phyloP scores from a whole-genome alignment of 148 eudicot species.

The Chenopodium formosanum region DNA sequence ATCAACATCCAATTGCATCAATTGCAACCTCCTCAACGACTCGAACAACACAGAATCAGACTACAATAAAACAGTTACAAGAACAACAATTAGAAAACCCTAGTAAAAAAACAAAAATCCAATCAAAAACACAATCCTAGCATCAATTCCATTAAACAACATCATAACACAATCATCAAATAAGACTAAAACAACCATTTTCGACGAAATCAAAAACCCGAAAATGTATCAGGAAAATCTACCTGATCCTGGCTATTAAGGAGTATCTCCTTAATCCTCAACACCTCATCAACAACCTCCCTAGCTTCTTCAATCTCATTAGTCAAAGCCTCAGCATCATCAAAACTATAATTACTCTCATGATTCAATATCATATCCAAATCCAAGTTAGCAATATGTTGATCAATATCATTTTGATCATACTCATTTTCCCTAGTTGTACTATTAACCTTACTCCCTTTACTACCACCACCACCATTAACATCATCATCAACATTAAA shows the following conservation, averaged over 20 bases:
- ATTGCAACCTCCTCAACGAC: constrained; percentile 77
- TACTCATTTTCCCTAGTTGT: constrained; percentile 38
- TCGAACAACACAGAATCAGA: constrained; percentile 63
- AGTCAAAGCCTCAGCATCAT: constrained; percentile 83
- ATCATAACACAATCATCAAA: too few relatives aligned
- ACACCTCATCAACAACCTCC: constrained; percentile 55
- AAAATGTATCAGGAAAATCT: not conserved
- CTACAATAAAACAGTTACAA: constrained; percentile 41
- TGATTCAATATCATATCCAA: constrained; percentile 38
- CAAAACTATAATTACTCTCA: constrained; percentile 52
- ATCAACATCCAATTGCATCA: constrained; percentile 73
- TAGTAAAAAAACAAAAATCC: not conserved
- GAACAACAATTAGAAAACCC: constrained; percentile 8
- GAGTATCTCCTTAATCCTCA: constrained; percentile 77
- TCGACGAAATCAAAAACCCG: not conserved
- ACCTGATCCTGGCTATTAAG: constrained; percentile 71
- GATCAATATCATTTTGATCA: constrained; percentile 17
- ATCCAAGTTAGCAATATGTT: constrained; percentile 31
- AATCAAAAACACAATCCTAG: too few relatives aligned
- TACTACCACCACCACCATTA: constrained; percentile 41
- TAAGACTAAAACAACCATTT: not conserved
- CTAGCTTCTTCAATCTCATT: constrained; percentile 76
- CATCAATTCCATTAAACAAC: too few relatives aligned
- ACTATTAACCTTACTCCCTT: constrained; percentile 67
- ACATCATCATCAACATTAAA: constrained; percentile 27